phyloP scores from a whole-genome alignment of 257 asterid species.

The Fraxinus quadrangulata region DNA sequence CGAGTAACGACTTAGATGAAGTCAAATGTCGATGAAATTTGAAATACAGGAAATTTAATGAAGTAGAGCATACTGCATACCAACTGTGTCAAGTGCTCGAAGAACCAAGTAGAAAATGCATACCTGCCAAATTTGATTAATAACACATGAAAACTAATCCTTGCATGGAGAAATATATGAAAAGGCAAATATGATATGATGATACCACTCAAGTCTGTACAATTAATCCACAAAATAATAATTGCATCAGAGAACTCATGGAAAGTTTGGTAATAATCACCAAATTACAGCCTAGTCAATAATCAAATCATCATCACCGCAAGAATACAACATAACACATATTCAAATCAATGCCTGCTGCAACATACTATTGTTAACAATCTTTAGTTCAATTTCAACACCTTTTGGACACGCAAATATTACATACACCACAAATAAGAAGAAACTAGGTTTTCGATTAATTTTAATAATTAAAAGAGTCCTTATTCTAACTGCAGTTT shows the following conservation, averaged over 20 bases:
- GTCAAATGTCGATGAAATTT: not conserved
- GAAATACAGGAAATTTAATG: not conserved
- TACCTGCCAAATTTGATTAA: constrained; percentile 52
- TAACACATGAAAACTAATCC: not conserved
- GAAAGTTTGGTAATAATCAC: not conserved
- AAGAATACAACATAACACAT: not conserved
- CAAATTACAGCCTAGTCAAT: not conserved
- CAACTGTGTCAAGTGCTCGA: constrained; percentile 96
- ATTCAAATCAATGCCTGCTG: not conserved
- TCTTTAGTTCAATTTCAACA: not conserved
- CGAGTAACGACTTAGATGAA: not conserved
- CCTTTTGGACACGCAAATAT: not conserved
- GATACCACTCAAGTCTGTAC: constrained; percentile 9
- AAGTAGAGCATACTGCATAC: constrained; percentile 46
- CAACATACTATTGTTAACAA: not conserved
- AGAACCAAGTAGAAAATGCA: constrained; percentile 98
- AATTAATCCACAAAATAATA: not conserved
- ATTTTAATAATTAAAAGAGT: not conserved
- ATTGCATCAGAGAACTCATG: not conserved
- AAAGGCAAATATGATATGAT: constrained; percentile 8
- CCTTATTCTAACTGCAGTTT: not conserved
- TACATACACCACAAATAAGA: not conserved
- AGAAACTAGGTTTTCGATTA: not conserved
- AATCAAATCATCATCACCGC: not conserved
- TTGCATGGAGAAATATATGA: not conserved